Evolutionary conservation across 2,329 filamentous ascomycete species (phyloP), one percentile per base, ranked within the genome.

Genomic region (Malbranchea zuffiana): DNA sequence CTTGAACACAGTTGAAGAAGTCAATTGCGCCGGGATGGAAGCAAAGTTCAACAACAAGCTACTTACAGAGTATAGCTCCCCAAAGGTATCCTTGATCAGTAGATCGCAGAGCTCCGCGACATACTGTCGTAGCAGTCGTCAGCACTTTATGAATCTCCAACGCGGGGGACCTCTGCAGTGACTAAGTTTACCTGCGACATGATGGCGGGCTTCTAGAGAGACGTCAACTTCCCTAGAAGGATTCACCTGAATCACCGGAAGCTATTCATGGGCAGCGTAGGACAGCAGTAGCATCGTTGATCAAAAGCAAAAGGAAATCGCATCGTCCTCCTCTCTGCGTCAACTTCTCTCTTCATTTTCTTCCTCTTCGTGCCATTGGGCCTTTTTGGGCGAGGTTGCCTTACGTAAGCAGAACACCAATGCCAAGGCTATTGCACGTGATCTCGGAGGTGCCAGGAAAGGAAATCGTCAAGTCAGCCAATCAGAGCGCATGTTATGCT

Each of bases 41-140:
- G 11, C 11, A 15, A 15, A 30, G 17, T 23, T 29, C 38, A 30
- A 31, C 24, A 31, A 31, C 18, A 24, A 39, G 39, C 17, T 30
- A 39, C 80, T 53, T 81, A 95, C 88, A 57, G 85, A 84, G 44
- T 86, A 85, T 41, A 96, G 76, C 65, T 93, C 83, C 55, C 90
- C 90, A 60, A 90, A 88, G 42, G 83, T 72, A 57, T 95, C 86
- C 56, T 86, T 78, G 46, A 96, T 80, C 45, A 95, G 73, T 57
- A 93, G 77, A 66, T 80, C 75, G 68, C 85, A 94, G 55, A 96
- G 82, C 74, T 95, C 84, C 54, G 81, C 77, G 49, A 82, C 72
- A 58, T 82, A 74, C 67, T 85, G 47, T 44, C 37, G 44, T 45
- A 43, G 40, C 47, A 47, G 20, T 34, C 17, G 43, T 36, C 26